Evolutionary conservation across 1,284 basidiomycete species (phyloP).

Genomic region (Cronartium ribicola): DNA sequence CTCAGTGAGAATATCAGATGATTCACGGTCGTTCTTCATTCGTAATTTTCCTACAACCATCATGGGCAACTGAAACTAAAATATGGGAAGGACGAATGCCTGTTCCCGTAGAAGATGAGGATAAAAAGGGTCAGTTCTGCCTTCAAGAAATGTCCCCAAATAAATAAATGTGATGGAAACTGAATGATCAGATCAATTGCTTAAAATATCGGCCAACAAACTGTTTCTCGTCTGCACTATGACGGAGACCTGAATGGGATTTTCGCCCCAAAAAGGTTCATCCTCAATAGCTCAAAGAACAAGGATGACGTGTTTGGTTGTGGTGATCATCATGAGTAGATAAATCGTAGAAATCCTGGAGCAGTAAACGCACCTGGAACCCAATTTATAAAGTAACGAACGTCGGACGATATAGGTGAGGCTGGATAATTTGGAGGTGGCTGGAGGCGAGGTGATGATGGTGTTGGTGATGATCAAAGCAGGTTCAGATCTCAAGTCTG

Average conservation of each 20-base stretch:
- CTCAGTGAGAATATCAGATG: background rate
- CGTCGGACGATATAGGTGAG: background rate
- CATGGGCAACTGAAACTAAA: background rate
- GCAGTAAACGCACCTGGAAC: background rate
- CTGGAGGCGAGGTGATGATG: background rate
- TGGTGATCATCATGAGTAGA: background rate
- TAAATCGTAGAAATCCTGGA: background rate
- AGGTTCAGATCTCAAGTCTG: too few species aligned
- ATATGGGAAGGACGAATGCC: background rate
- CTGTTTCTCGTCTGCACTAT: constrained; percentile 15
- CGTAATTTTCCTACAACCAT: constrained; percentile 33
- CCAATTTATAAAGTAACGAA: background rate
- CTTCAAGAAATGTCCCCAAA: too few species aligned
- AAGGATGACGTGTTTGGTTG: constrained; percentile 32
- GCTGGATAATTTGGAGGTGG: background rate
- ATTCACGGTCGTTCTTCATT: constrained; percentile 20
- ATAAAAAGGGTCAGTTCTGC: too few species aligned
- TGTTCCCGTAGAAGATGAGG: too few species aligned
- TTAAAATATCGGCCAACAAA: background rate
- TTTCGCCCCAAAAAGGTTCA: background rate
- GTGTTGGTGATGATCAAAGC: too few species aligned
- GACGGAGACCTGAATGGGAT: constrained; percentile 11
- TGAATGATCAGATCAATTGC: background rate
- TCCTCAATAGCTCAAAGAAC: constrained; percentile 40
- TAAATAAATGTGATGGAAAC: too few species aligned